phyloP scores from a whole-genome alignment of 169 alveolate species.

The Plasmodium relictum region DNA sequence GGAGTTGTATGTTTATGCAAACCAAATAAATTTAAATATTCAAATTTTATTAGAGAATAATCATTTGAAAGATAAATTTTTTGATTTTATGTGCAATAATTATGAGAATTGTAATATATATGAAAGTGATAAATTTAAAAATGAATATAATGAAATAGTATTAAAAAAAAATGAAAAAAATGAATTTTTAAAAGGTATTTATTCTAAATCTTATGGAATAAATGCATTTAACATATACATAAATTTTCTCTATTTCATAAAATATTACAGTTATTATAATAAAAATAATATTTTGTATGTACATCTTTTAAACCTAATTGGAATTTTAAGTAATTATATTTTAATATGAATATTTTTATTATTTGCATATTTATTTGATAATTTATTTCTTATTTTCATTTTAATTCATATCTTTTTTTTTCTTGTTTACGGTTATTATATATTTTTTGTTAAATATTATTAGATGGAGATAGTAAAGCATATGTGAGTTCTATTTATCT shows the following conservation, averaged over 20 bases:
- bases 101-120: constrained; percentile 15
- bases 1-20: constrained; percentile 29
- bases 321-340: constrained; percentile 30
- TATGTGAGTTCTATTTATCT: constrained; percentile 32
- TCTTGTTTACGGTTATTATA: neutral
- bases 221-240: constrained; percentile 17
- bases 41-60: constrained; percentile 28
- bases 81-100: constrained; percentile 38
- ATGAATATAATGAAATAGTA: neutral
- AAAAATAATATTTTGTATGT: constrained; percentile 34
- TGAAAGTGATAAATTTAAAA: constrained; percentile 52
- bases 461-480: constrained; percentile 48
- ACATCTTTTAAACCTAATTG: constrained; percentile 42
- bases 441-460: neutral
- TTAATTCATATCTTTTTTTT: neutral
- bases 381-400: neutral
- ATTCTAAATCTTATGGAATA: neutral
- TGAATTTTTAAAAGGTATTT: neutral
- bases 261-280: constrained; percentile 48
- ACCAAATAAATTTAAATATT: constrained; percentile 26
- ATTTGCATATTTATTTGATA: neutral
- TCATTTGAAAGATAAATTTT: constrained; percentile 27
- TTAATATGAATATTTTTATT: neutral
- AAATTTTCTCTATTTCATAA: constrained; percentile 41
- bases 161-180: constrained; percentile 9